Base-by-base conservation (phyloP, 352 stramenopile genomes). In the Peronosclerospora sorghi region DNA sequence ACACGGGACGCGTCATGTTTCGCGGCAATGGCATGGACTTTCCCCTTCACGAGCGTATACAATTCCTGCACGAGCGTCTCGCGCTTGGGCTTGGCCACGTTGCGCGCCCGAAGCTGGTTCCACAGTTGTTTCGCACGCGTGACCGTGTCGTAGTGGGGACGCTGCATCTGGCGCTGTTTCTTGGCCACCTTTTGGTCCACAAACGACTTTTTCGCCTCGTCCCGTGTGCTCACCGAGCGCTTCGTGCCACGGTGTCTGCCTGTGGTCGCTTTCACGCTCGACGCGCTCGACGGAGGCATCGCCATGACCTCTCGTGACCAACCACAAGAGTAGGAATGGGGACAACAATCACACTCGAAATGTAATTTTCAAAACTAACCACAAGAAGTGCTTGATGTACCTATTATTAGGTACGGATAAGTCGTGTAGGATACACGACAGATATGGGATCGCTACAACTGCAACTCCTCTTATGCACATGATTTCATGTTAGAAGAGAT, bases 1-100 rank as follows among this genome's bases (percentile, higher is more conserved):
- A 96, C 89, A 32, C 94, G 82, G 48, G 83, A 96, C 1, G 92
- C 90, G 57, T 98, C 93, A 66, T 98, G 94, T 64, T 97, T 96
- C 54, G 95, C 86, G 0, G 82, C 87, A 40, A 97, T 86, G 54
- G 97, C 85, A 53, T 94, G 88, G 32, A 96, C 88, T 58, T 97
- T 97, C 38, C 86, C 88, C 54, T 89, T 77, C n/a, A 98, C 77
- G 12, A 97, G 56, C 20, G 61, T 64, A 49, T 86, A 96, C 17
- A 98, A 73, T 68, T 97, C 77, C 17, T 91, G 71, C 43, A 96
- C 86, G 10, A 96, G 73, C 41, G 80, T 72, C 23, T 73, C 77
- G 30, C 77, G 80, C 68, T 89, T 90, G 40, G 13, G 34, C 65
- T 89, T 90, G 34, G 87, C 75, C 26, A 89, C 73, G 20, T 90